A percentile compares a stretch with the other conserved stretches of the same genome.
Conservation (phyloP, 1,139 yeast genomes). For the Petasospora rhodanensis region DNA sequence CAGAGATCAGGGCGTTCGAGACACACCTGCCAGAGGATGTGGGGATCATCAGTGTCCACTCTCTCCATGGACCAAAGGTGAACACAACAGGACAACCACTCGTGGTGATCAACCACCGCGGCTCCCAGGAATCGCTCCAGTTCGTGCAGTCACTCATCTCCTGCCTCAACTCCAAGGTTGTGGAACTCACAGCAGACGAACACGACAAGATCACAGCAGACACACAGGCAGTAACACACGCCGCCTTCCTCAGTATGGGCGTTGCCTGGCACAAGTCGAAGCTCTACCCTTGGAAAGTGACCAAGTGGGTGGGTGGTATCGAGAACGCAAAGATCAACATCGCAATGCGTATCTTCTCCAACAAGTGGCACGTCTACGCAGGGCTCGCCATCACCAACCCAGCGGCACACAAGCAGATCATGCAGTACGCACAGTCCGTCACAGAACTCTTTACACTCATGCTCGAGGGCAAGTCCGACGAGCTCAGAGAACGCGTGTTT, state of each 20-base stretch:
- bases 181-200: slow-evolving; percentile 73
- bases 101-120: slow-evolving; percentile 76
- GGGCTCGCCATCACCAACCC: slow-evolving; percentile 96
- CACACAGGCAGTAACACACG: slow-evolving; percentile 98
- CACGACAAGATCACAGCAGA: slow-evolving; percentile 96
- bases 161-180: slow-evolving; percentile 74
- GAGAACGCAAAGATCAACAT: slow-evolving; percentile 96
- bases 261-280: slow-evolving; percentile 84
- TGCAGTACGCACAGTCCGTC: slow-evolving; percentile 83
- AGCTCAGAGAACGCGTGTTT: slow-evolving; percentile 51
- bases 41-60: slow-evolving; percentile 82
- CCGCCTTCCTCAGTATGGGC: slow-evolving; percentile 96
- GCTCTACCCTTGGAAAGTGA: slow-evolving; percentile 91
- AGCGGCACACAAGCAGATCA: slow-evolving; percentile 84
- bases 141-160: slow-evolving; percentile 63
- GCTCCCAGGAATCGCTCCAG: slow-evolving; percentile 47
- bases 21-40: slow-evolving; percentile 67
- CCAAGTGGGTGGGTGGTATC: slow-evolving; percentile 86
- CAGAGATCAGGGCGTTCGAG: slow-evolving; percentile 87
- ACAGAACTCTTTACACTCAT: slow-evolving; percentile 80
- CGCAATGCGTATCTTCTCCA: slow-evolving; percentile 81
- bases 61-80: slow-evolving; percentile 92
- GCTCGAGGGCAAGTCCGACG: slow-evolving; percentile 63
- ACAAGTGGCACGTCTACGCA: slow-evolving; percentile 98
- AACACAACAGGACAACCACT: slow-evolving; percentile 89